Evolutionary conservation across 441 rosid genomes (phyloP), one percentile per base, ranked within the genome.

Genomic region (Manihot esculenta): DNA sequence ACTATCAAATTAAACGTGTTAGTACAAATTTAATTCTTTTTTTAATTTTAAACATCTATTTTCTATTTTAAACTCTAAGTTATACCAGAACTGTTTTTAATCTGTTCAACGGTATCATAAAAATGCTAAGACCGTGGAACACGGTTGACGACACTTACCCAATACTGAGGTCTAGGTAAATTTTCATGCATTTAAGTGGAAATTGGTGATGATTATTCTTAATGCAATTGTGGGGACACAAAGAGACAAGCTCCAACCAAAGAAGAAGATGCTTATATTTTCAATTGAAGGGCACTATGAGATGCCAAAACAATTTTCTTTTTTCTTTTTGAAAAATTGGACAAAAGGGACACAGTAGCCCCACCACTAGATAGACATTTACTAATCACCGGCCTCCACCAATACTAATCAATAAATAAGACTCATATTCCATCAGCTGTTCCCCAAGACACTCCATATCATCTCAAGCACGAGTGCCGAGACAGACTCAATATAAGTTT

Each of bases 161-260:
- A 35, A 6, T 35, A 35, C 41, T 35, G 6, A 35, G 3, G 7
- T 35, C 3, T 7, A 35, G 41, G 41, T 35, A 6, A 35, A 3
- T 35, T 35, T 35, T n/a, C 41, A 35, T 35, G 7, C 33, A 30
- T 30, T 30, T 30, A 30, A 30, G 33, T 4, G 33, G 33, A 30
- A 30, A 30, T 30, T 30, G 4, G 1, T 1, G 26, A 51, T 17
- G 30, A 41, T 51, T 50, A 60, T 27, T 66, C 30, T 48, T 20
- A 4, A 38, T 7, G 57, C 38, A 69, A 64, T 61, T 68, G 18
- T 33, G 23, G 21, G 45, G 51, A 42, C 62, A 55, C 57, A 64
- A 59, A 23, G 69, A 51, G 67, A 38, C 74, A 51, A 41, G 30
- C 30, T 61, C 70, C 50, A 74, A 67, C 75, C 59, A 56, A 23